Evolutionary conservation across 1,284 basidiomycete species (phyloP).

Genomic region (Trichosporon coremiiforme): DNA sequence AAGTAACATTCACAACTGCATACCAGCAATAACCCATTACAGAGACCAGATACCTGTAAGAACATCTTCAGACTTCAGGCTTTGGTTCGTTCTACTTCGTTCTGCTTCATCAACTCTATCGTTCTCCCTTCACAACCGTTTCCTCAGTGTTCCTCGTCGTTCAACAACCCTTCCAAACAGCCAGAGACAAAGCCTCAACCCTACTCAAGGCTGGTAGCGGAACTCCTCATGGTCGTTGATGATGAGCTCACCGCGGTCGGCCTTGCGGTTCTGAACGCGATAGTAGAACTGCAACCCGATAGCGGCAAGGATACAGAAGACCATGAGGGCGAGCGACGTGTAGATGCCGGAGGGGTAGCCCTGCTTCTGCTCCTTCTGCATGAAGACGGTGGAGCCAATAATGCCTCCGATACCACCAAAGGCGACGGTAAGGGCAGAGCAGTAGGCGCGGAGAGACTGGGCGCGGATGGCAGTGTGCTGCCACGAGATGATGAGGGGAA

Average conservation of each 20-base stretch:
- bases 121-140: neutral
- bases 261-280: constrained; percentile 27
- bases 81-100: neutral
- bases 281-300: constrained; percentile 29
- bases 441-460: constrained; percentile 53
- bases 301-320: constrained; percentile 35
- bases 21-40: constrained; percentile 11
- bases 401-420: constrained; percentile 58
- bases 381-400: constrained; percentile 47
- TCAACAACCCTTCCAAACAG: too few relatives aligned
- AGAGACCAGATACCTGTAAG: neutral
- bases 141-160: too few relatives aligned
- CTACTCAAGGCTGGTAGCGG: constrained; percentile 21
- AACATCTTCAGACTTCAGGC: neutral
- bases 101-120: neutral
- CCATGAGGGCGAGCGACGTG: constrained; percentile 39
- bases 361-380: constrained; percentile 40
- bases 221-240: constrained; percentile 25
- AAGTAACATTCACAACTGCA: neutral
- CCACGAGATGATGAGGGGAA: constrained; percentile 50
- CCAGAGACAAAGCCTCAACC: neutral
- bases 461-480: constrained; percentile 57
- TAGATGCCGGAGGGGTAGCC: constrained; percentile 36
- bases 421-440: constrained; percentile 53
- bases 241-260: constrained; percentile 20